Percentiles rank a stretch among this genome's conserved stretches.
Evolutionary conservation across 2,329 filamentous ascomycete genomes (phyloP).

Genomic region (Chrysoporthe puriensis): DNA sequence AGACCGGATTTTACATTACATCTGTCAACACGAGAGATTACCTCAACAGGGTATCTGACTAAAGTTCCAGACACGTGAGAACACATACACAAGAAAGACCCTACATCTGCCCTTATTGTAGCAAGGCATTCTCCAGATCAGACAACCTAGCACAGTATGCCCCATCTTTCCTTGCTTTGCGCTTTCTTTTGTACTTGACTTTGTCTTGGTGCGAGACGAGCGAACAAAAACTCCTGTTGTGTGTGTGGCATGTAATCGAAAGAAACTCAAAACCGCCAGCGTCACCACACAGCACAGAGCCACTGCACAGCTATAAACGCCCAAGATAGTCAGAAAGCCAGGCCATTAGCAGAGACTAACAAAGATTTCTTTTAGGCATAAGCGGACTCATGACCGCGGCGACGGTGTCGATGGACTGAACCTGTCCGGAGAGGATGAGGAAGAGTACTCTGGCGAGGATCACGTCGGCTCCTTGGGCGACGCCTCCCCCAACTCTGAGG

Average conservation of each 20-base stretch:
- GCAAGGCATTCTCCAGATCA: slow-evolving; percentile 97
- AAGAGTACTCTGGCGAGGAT: slow-evolving; percentile 81
- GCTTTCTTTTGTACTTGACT: slow-evolving; percentile 36
- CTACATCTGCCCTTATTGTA: slow-evolving; percentile 96
- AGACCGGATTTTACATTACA: slow-evolving; percentile 52
- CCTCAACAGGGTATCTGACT: slow-evolving; percentile 47
- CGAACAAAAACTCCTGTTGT: slow-evolving; percentile 46
- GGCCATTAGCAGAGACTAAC: slow-evolving; percentile 41
- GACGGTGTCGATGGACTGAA: slow-evolving; percentile 63
- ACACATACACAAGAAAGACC: slow-evolving; percentile 99
- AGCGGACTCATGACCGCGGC: slow-evolving; percentile 70
- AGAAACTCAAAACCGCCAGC: slow-evolving; percentile 36
- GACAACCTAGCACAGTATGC: slow-evolving; percentile 98
- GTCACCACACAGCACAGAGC: slow-evolving; percentile 40
- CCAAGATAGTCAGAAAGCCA: slow-evolving; percentile 33
- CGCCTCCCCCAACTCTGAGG: slow-evolving; percentile 73
- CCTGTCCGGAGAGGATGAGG: slow-evolving; percentile 81
- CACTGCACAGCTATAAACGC: slow-evolving; percentile 41
- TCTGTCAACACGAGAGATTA: slow-evolving; percentile 44
- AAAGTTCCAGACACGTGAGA: slow-evolving; percentile 81
- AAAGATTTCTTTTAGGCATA: slow-evolving; percentile 69
- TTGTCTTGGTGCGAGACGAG: slow-evolving; percentile 36
- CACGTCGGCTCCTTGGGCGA: slow-evolving; percentile 81
- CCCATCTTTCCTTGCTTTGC: slow-evolving; percentile 42
- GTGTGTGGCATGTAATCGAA: slow-evolving; percentile 42